phyloP scores from a whole-genome alignment of 805 yeast genomes.

The Kodamaea neixiangensis region DNA sequence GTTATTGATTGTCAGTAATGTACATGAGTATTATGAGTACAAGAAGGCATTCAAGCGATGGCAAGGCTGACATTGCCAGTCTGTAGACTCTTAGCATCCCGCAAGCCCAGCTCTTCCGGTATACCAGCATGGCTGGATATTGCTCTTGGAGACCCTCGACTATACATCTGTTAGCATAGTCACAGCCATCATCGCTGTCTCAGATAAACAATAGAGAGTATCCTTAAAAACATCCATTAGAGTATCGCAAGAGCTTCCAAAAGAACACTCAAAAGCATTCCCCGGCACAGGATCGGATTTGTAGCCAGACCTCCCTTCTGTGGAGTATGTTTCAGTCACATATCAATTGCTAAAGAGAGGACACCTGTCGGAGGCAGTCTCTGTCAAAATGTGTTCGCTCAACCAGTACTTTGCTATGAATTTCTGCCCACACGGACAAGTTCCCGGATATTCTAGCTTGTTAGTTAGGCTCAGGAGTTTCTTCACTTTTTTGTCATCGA shows the following conservation, averaged over 20 bases:
- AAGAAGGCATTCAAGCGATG: no score
- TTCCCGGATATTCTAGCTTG: constrained; percentile 12
- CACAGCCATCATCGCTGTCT: background rate
- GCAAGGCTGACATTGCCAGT: no score
- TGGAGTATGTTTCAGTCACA: background rate
- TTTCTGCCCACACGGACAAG: constrained; percentile 11
- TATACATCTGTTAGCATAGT: background rate
- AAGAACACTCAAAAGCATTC: no score
- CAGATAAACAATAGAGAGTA: background rate
- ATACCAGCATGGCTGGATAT: no score
- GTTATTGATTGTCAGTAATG: no score
- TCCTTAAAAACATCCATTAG: background rate
- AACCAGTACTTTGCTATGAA: constrained; percentile 11
- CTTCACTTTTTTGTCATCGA: constrained; percentile 12
- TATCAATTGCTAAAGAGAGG: constrained; percentile 6
- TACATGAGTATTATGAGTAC: no score
- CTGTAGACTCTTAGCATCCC: no score
- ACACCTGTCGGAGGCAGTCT: constrained; percentile 7
- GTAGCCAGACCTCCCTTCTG: background rate
- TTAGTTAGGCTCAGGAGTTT: constrained; percentile 9
- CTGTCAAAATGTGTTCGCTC: constrained; percentile 10
- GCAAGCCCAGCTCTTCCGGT: no score
- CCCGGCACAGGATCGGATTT: no score
- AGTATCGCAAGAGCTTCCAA: no score
- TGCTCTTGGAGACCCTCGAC: background rate